These are phyloP conservation scores for Penicillium alfredii DNA, from an alignment of 495 filamentous ascomycete species.

Conservation along the genomic window DNA sequence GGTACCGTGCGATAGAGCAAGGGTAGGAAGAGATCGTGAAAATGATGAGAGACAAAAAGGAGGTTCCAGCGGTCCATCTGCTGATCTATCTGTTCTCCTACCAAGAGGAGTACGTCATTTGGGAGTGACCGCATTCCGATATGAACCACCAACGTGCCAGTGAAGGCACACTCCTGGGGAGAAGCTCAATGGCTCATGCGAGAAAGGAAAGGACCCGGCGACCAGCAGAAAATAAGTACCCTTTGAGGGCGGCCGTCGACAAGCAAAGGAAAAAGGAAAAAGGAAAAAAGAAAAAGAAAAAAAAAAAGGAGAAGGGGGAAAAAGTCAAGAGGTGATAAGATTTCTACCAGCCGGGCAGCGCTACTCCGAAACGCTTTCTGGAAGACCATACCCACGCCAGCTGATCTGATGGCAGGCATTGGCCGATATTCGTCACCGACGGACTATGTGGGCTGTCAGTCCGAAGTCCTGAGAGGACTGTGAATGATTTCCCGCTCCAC, in stretches of 20 bases:
- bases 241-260: too few species aligned
- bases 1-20: slow-evolving; percentile 20
- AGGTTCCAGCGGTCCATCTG: slow-evolving; percentile 28
- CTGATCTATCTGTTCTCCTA: slow-evolving; percentile 26
- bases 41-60: slow-evolving; percentile 25
- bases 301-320: background rate
- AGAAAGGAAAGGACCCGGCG: background rate
- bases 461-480: too few species aligned
- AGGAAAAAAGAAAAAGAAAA: background rate
- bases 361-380: background rate
- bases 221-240: too few species aligned
- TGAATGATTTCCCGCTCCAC: background rate
- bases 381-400: background rate
- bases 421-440: too few species aligned
- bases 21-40: slow-evolving; percentile 27
- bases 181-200: background rate
- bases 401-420: background rate
- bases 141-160: too few species aligned
- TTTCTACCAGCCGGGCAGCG: background rate
- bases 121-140: too few species aligned
- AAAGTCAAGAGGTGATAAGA: background rate
- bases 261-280: background rate
- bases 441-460: too few species aligned
- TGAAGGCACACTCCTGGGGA: too few species aligned
- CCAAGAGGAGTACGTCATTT: slow-evolving; percentile 29